A percentile compares a stretch with the other conserved stretches of the same genome.
These are phyloP conservation scores for Diplodia corticola DNA, from an alignment of 2,329 filamentous ascomycete species.

Conservation along the genomic window DNA sequence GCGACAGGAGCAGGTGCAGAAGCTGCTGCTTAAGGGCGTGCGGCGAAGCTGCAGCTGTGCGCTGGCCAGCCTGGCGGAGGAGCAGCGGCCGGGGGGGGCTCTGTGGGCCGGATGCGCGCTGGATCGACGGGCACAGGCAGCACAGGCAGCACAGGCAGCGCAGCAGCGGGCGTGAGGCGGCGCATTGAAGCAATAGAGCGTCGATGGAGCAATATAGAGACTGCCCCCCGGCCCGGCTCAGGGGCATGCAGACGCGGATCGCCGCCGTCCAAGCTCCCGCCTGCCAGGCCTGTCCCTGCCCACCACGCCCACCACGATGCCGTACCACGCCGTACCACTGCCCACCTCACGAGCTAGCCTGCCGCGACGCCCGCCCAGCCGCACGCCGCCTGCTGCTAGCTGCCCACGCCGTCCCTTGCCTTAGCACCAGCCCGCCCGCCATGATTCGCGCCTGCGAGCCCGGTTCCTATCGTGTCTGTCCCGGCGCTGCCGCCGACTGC, in stretches of 20 bases:
- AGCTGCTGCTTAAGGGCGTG: constrained; percentile 12
- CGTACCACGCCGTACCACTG: neutral
- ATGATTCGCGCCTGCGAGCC: neutral
- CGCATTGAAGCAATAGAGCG: constrained; percentile 1
- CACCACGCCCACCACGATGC: too few relatives aligned
- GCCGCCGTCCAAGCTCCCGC: neutral
- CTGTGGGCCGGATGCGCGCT: neutral
- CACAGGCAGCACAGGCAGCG: neutral
- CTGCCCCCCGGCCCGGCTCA: neutral
- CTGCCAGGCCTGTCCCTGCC: constrained; percentile 2
- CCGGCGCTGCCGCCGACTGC: neutral
- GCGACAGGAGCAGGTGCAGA: constrained; percentile 1
- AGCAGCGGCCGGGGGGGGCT: neutral
- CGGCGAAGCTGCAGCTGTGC: neutral
- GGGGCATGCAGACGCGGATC: neutral
- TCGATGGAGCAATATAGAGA: neutral
- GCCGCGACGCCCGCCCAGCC: neutral
- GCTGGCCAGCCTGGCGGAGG: neutral
- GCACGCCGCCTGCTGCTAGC: neutral
- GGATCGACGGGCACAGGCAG: constrained; percentile 7
- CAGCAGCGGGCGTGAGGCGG: neutral
- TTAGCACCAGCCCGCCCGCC: neutral
- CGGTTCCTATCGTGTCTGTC: neutral
- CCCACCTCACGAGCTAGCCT: neutral
- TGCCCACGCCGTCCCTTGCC: neutral